A percentile compares a stretch with the other conserved stretches of the same genome.
Evolutionary conservation across 208 protist genomes (phyloP).

Genomic region (Sergeia podlipaevii): DNA sequence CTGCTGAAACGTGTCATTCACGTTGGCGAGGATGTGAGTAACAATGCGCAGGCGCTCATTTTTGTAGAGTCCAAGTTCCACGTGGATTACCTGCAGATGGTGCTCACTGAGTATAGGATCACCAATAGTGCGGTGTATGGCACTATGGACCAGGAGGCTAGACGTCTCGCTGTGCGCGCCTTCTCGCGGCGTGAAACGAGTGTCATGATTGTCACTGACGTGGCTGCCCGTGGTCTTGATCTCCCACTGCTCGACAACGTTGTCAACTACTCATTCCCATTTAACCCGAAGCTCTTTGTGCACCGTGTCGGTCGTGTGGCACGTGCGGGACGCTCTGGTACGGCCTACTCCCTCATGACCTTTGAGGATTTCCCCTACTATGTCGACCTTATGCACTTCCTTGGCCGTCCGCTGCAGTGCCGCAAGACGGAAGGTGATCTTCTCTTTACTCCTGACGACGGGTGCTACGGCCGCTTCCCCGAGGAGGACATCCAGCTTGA

Average conservation of each 20-base stretch:
- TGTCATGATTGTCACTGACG: slow-evolving; percentile 99
- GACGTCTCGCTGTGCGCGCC: slow-evolving; percentile 93
- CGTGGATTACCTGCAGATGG: slow-evolving; percentile 94
- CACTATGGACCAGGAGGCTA: slow-evolving; percentile 96
- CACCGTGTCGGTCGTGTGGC: slow-evolving; percentile 98
- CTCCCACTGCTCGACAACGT: slow-evolving; percentile 99
- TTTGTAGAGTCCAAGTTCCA: slow-evolving; percentile 98
- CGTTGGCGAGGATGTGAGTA: slow-evolving; percentile 39
- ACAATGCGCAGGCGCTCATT: slow-evolving; percentile 93
- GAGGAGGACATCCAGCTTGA: slow-evolving; percentile 87
- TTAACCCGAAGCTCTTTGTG: slow-evolving; percentile 97
- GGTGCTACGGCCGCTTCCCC: slow-evolving; percentile 84
- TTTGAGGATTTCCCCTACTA: slow-evolving; percentile 96
- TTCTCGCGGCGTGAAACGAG: slow-evolving; percentile 89
- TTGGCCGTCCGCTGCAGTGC: slow-evolving; percentile 71
- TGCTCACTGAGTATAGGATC: slow-evolving; percentile 88
- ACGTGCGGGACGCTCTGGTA: slow-evolving; percentile 95
- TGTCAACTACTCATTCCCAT: slow-evolving; percentile 99
- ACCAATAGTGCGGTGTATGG: slow-evolving; percentile 91
- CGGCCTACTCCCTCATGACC: slow-evolving; percentile 94
- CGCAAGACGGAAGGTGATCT: slow-evolving; percentile 45
- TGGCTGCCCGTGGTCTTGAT: slow-evolving; percentile 99
- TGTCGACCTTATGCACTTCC: slow-evolving; percentile 85
- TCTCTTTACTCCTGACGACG: slow-evolving; percentile 78
- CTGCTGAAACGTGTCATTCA: slow-evolving; percentile 89